These are phyloP conservation scores for Geranium incanum DNA, from an alignment of 441 rosid species.

Conservation along the genomic window DNA sequence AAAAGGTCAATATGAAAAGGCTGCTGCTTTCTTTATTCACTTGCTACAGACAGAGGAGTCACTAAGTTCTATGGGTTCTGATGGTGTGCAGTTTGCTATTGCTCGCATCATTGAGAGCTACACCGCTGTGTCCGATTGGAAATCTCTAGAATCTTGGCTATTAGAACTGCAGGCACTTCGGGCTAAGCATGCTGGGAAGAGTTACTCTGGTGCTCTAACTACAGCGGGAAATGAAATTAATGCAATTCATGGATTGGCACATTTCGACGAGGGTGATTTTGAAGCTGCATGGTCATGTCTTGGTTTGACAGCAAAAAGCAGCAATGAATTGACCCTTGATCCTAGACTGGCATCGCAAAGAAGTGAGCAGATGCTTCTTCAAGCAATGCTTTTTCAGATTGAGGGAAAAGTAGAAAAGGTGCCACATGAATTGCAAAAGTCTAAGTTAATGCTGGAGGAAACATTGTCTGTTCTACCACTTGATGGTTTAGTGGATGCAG, in stretches of 20 bases:
- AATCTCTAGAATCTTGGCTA: slow-evolving; percentile 77
- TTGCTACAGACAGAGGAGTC: slow-evolving; percentile 76
- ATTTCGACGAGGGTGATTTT: slow-evolving; percentile 83
- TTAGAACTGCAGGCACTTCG: slow-evolving; percentile 83
- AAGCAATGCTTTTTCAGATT: slow-evolving; percentile 67
- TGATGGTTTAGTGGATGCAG: slow-evolving; percentile 79
- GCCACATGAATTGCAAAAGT: slow-evolving; percentile 62
- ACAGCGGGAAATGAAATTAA: slow-evolving; percentile 91
- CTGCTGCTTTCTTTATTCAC: slow-evolving; percentile 77
- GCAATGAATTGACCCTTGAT: slow-evolving; percentile 85
- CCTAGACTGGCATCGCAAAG: slow-evolving; percentile 88
- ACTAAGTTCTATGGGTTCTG: slow-evolving; percentile 77
- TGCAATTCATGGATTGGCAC: slow-evolving; percentile 86
- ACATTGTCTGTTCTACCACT: slow-evolving; percentile 67
- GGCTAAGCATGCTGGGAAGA: slow-evolving; percentile 89
- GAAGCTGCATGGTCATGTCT: slow-evolving; percentile 86
- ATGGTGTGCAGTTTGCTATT: slow-evolving; percentile 82
- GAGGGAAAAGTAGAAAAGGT: slow-evolving; percentile 73
- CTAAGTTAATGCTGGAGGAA: slow-evolving; percentile 85
- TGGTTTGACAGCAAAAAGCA: slow-evolving; percentile 92
- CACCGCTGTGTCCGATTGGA: slow-evolving; percentile 91
- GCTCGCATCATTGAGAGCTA: slow-evolving; percentile 86
- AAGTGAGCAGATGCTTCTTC: slow-evolving; percentile 98
- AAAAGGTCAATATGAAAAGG: slow-evolving; percentile 75
- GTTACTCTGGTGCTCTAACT: slow-evolving; percentile 90